Evolutionary conservation across 2,329 filamentous ascomycete genomes (phyloP), one percentile per base, ranked within the genome.

Genomic region (Neofusicoccum umdonicola): DNA sequence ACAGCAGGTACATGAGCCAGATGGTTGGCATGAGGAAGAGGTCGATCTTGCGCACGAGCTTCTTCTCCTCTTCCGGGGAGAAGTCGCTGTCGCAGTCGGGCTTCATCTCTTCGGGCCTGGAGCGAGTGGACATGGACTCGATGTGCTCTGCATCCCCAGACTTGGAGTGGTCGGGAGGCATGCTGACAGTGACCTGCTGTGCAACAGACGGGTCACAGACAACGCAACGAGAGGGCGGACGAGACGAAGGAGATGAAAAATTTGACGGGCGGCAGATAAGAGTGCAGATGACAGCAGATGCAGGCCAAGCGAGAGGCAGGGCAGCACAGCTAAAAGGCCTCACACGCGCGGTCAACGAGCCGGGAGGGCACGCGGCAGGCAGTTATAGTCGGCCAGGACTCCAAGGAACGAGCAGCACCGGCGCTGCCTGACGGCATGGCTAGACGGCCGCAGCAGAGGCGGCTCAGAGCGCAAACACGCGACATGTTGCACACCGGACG

Each of bases 1-100:
- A 80, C 7, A 83, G 70, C 19, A 83, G 69, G 64, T 83, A 83
- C 79, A 83, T 83, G 41, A 83, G 67, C 80, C 80, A 83, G 34
- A 84, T 81, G 0, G 76, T 78, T 6, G 81, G 82, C 35, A 84
- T 68, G 0, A 84, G 73, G 39, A 72, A 78, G 9, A 80, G 62
- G 67, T 84, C 82, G 63, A 77, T 74, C 60, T 79, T 79, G n/a
- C 79, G 71, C 34, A 84, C 76, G 3, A 83, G 68, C 19, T 79
- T 76, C 66, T 79, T 82, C 66, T 78, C 74, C 71, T 79, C 79
- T 68, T 77, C 66, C 2, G 54, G 39, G 4, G 54, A 35, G 35
- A 34, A 58, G n/a, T 42, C 52, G 7, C 27, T 9, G 5, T 56
- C 37, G 17, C 11, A 8, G 12, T 42, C 34, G n/a, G 35, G 13